A percentile compares a stretch with the other conserved stretches of the same genome.
Conservation (phyloP, 1,284 basidiomycete genomes). For the Volvariella volvacea region DNA sequence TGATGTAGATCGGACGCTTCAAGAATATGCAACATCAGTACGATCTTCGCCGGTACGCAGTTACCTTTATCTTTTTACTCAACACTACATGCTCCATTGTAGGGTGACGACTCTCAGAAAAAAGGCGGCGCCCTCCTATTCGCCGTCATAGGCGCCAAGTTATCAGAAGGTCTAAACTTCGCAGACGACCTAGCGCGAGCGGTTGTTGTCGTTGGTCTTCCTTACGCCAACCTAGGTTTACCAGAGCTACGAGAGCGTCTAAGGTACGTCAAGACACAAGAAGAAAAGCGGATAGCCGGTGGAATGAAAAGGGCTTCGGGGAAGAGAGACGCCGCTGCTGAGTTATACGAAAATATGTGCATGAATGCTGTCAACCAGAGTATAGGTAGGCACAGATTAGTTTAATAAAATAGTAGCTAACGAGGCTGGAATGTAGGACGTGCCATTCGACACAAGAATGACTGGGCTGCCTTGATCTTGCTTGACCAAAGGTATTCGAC, state of each 20-base stretch:
- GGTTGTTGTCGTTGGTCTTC: constrained; percentile 87
- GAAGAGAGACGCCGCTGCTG: constrained; percentile 68
- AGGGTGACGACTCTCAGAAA: constrained; percentile 21
- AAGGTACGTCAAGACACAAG: constrained; percentile 70
- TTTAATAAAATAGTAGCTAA: constrained; percentile 7
- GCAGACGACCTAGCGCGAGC: constrained; percentile 84
- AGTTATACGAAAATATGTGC: constrained; percentile 90
- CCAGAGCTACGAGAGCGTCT: constrained; percentile 89
- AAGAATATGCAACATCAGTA: constrained; percentile 69
- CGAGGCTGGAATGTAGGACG: constrained; percentile 47
- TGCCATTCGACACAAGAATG: constrained; percentile 81
- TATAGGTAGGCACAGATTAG: constrained; percentile 57
- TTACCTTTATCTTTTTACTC: no score
- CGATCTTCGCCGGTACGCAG: constrained; percentile 13
- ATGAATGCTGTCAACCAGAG: constrained; percentile 98
- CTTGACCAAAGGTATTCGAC: constrained; percentile 77
- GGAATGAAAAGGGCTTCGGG: constrained; percentile 23
- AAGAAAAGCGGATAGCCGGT: constrained; percentile 25
- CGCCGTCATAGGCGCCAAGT: constrained; percentile 94
- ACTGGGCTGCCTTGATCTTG: constrained; percentile 85
- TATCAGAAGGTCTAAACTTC: constrained; percentile 97
- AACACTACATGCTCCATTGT: no score
- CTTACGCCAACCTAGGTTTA: constrained; percentile 90
- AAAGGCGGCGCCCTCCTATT: constrained; percentile 71
- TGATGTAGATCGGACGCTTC: constrained; percentile 74